phyloP scores from a whole-genome alignment of 495 filamentous ascomycete species.

The Hypoxylon subgilvum region DNA sequence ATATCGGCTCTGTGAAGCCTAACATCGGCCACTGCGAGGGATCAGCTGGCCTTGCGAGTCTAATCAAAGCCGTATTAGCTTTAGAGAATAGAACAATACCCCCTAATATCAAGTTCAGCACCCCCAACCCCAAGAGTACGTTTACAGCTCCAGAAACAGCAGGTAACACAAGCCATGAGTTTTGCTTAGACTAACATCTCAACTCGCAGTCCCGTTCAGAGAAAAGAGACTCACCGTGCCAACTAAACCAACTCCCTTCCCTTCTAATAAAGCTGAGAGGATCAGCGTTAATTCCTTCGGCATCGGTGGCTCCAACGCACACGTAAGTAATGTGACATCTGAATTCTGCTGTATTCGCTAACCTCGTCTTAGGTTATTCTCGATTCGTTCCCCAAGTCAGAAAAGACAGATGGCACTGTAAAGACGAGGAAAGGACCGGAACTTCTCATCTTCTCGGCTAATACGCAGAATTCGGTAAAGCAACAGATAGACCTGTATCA shows the following conservation, averaged over 20 bases:
- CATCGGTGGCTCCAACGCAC: constrained; percentile 58
- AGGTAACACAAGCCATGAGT: neutral
- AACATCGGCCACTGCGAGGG: constrained; percentile 61
- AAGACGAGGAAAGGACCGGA: constrained; percentile 14
- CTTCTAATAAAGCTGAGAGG: constrained; percentile 29
- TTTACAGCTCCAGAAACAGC: neutral
- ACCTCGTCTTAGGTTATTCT: constrained; percentile 38
- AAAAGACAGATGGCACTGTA: neutral
- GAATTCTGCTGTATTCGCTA: neutral
- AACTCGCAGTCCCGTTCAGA: constrained; percentile 34
- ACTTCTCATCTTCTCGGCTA: constrained; percentile 35
- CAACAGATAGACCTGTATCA: constrained; percentile 19
- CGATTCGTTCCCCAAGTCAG: constrained; percentile 36
- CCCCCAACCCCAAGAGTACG: constrained; percentile 40
- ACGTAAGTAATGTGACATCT: constrained; percentile 34
- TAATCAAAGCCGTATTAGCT: constrained; percentile 59
- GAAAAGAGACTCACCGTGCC: constrained; percentile 35
- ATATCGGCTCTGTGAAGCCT: constrained; percentile 59
- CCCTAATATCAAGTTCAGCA: constrained; percentile 45
- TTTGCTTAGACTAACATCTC: constrained; percentile 1
- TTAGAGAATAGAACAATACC: constrained; percentile 53
- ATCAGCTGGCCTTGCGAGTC: constrained; percentile 51
- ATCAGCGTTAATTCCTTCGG: constrained; percentile 56
- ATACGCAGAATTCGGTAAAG: constrained; percentile 28
- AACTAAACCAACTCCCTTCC: constrained; percentile 27